Conservation (phyloP, 768 basidiomycete genomes). For the Tricholoma matsutake region DNA sequence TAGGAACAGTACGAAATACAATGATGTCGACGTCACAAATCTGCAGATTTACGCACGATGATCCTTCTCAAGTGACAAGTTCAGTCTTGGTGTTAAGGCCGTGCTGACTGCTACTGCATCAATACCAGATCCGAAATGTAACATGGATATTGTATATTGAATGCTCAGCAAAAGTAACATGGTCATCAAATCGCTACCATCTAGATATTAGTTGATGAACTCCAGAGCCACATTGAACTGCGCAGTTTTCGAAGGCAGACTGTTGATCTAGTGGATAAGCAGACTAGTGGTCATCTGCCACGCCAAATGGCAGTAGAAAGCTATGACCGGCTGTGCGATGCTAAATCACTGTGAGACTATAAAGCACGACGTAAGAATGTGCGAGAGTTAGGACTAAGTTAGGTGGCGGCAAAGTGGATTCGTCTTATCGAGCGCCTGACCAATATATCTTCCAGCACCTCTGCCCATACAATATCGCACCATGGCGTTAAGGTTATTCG, state of each 20-base stretch:
- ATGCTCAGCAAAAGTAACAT: no score
- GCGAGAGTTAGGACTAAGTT: background rate
- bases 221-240: no score
- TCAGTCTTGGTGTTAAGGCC: no score
- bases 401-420: background rate
- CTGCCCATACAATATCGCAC: background rate
- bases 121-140: no score
- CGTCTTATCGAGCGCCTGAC: background rate
- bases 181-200: no score
- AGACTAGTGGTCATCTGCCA: background rate
- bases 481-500: background rate
- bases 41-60: no score
- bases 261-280: background rate
- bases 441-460: background rate
- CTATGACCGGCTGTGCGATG: background rate
- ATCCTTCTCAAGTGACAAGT: no score
- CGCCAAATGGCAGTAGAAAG: background rate
- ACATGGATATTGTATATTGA: no score
- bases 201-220: no score
- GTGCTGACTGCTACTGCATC: no score
- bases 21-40: no score
- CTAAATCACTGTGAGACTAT: background rate
- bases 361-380: background rate
- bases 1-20: no score
- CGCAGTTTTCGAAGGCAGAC: background rate